Conservation (phyloP, 1,284 basidiomycete species). For the Cryptococcus jaspeensis region DNA sequence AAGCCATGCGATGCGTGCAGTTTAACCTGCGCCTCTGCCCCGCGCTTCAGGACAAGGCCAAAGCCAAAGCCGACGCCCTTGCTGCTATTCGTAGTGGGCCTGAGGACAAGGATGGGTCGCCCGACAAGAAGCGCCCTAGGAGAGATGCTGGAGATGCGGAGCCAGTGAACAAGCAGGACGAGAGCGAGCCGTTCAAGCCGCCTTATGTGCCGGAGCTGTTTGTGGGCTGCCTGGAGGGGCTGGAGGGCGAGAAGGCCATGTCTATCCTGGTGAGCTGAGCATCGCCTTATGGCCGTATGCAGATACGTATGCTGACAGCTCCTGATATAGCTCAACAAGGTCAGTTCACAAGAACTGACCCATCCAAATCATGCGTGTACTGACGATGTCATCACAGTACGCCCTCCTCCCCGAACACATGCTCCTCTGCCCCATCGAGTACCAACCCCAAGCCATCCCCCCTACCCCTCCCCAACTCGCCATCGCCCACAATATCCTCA, state of each 20-base stretch:
- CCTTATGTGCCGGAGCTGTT: slow-evolving; percentile 73
- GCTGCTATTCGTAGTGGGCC: slow-evolving; percentile 10
- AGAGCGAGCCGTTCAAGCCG: slow-evolving; percentile 69
- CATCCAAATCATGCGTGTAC: background rate
- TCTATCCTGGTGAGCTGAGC: slow-evolving; percentile 67
- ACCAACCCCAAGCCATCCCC: slow-evolving; percentile 67
- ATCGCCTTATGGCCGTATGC: background rate
- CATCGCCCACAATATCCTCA: slow-evolving; percentile 66
- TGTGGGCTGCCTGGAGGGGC: slow-evolving; percentile 68
- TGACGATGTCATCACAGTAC: slow-evolving; percentile 50
- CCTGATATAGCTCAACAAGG: slow-evolving; percentile 66
- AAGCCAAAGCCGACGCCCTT: slow-evolving; percentile 34
- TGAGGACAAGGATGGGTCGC: slow-evolving; percentile 13
- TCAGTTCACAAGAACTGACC: background rate
- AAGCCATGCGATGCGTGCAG: slow-evolving; percentile 50
- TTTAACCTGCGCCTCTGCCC: slow-evolving; percentile 79
- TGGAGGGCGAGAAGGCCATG: slow-evolving; percentile 64
- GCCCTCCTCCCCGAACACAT: slow-evolving; percentile 80
- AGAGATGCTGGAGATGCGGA: slow-evolving; percentile 5
- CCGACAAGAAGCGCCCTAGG: slow-evolving; percentile 36
- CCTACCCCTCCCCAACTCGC: slow-evolving; percentile 73
- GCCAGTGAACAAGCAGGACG: slow-evolving; percentile 40
- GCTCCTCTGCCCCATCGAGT: slow-evolving; percentile 55
- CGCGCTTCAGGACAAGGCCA: slow-evolving; percentile 68
- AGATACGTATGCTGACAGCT: background rate